These are phyloP conservation scores for Musa itinerans DNA, from an alignment of 176 grass and related monocot species.

Conservation along the genomic window DNA sequence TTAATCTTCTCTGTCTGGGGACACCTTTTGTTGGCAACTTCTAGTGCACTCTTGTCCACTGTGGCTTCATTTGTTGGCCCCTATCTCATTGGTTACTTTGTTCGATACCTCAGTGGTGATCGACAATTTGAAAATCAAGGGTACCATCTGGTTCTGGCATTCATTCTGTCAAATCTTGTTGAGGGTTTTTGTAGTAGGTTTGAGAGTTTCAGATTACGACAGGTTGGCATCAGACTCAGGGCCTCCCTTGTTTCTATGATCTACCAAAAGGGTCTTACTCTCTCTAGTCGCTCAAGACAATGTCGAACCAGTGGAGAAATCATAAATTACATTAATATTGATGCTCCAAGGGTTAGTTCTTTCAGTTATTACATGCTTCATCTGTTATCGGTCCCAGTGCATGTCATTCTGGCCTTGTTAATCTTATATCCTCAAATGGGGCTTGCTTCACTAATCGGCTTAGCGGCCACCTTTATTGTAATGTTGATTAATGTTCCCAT, in stretches of 20 bases:
- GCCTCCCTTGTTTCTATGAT: neutral
- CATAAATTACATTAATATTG: conserved; percentile 5
- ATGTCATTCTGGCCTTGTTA: conserved; percentile 1
- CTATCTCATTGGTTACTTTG: conserved; percentile 3
- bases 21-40: neutral
- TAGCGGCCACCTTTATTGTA: neutral
- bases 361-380: neutral
- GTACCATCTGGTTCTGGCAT: neutral
- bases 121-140: neutral
- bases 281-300: neutral
- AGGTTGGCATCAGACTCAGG: neutral
- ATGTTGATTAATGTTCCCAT: neutral
- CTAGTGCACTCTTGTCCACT: neutral
- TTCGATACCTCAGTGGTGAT: neutral
- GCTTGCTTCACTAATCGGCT: neutral
- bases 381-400: neutral
- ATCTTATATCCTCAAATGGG: conserved; percentile 1
- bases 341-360: neutral
- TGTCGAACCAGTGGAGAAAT: neutral
- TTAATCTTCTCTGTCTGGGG: neutral
- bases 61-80: conserved; percentile 1
- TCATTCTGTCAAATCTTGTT: neutral
- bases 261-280: conserved; percentile 16
- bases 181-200: neutral
- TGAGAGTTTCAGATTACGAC: neutral